Base-by-base conservation (phyloP, 768 basidiomycete genomes). In the Boletellus sp. region DNA sequence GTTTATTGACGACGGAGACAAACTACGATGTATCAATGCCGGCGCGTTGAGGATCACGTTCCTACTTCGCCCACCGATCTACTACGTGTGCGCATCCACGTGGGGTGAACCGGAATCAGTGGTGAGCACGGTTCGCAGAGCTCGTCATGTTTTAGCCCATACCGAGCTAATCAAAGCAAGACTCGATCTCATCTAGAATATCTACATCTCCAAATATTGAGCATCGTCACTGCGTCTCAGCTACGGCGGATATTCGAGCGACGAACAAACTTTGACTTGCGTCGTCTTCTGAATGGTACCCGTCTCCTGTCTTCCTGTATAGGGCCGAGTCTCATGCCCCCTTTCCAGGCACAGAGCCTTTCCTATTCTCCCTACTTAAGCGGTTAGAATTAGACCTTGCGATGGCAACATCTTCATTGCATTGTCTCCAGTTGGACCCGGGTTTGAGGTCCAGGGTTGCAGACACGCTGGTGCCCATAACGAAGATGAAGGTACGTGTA, bases 81-180 rank as follows among this genome's bases (percentile, higher is more conserved):
- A 97, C 69, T 90, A 94, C 61, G 92, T 86, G 24, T 94, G 90
- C 54, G 85, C 84, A 12, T 94, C 92, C 19, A 83, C 87, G 11
- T 95, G 91, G 90, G 90, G 90, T 12, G 96, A 98, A 69, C 95
- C 96, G 0, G 96, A 97, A 69, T 90, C 88, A 53, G 85, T 97
- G 55, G 94, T 97, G 72, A 71, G 91, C 74, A 45, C 50, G 32
- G 16, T 36, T 16, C 15, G 19, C 22, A 23, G 23, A 8, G 20
- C 40, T 26, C 26, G 39, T 33, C 39, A 31, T 31, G 22, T 39
- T 22, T 42, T 45, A 40, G 43, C 45, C 50, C 40, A 56, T 53
- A 53, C 73, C 62, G 70, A 60, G 51, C 67, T 75, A 64, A 62
- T 71, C 76, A 72, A 85, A 84, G 79, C 48, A 84, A 98, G 95